Conservation (phyloP, 78 protist genomes). For the Tieghemostelium lacteum region DNA sequence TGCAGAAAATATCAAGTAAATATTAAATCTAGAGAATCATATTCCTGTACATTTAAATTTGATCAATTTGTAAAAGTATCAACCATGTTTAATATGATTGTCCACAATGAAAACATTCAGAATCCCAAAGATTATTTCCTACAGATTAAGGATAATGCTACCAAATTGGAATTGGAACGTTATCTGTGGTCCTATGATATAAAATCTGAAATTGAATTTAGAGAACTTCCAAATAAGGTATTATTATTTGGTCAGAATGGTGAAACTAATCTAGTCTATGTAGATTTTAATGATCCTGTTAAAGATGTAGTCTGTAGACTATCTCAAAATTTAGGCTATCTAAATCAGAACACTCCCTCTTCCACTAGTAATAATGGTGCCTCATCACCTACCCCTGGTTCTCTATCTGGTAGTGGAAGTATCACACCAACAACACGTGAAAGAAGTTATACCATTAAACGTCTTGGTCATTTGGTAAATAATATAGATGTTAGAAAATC, state of each 20-base stretch:
- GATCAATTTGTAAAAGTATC: slow-evolving; percentile 67
- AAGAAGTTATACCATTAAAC: slow-evolving; percentile 48
- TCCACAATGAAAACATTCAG: slow-evolving; percentile 28
- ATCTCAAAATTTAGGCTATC: slow-evolving; percentile 3
- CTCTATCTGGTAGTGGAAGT: too few relatives aligned
- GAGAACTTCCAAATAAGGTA: slow-evolving; percentile 44
- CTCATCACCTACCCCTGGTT: neutral
- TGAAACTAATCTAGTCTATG: slow-evolving; percentile 52
- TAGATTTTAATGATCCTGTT: slow-evolving; percentile 67
- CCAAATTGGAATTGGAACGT: slow-evolving; percentile 26
- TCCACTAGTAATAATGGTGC: neutral
- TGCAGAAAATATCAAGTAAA: slow-evolving; percentile 39
- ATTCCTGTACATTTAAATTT: slow-evolving; percentile 64
- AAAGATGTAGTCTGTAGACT: slow-evolving; percentile 51
- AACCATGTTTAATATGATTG: slow-evolving; percentile 25
- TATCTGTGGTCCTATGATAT: slow-evolving; percentile 71
- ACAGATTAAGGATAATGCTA: neutral
- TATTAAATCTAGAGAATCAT: slow-evolving; percentile 11
- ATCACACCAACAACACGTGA: slow-evolving; percentile 17
- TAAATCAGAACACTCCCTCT: too few relatives aligned
- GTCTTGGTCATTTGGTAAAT: slow-evolving; percentile 36
- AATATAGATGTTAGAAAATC: slow-evolving; percentile 25
- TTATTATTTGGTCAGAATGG: slow-evolving; percentile 55
- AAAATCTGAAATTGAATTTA: slow-evolving; percentile 55
- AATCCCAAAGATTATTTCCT: slow-evolving; percentile 51